Conservation (phyloP, 2,329 filamentous ascomycete species). For the Stylonectria norvegica region DNA sequence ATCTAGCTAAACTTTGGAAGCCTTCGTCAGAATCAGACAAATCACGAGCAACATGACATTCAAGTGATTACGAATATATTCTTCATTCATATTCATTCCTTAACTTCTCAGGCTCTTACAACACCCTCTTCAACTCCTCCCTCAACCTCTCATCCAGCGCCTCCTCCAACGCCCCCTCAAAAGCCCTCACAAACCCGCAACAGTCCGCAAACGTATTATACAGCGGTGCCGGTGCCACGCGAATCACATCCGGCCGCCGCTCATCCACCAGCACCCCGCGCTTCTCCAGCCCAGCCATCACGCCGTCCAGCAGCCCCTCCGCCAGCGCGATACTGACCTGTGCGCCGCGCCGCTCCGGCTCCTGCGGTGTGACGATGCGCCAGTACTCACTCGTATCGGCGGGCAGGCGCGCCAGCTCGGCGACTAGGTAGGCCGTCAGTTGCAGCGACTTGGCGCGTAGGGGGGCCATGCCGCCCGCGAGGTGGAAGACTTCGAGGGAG, state of each 20-base stretch:
- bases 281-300: conserved; percentile 60
- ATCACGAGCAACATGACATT: no score
- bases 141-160: conserved; percentile 14
- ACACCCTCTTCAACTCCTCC: conserved; percentile 13
- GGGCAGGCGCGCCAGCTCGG: conserved; percentile 45
- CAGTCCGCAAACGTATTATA: conserved; percentile 73
- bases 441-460: conserved; percentile 54
- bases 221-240: conserved; percentile 73
- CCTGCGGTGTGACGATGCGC: conserved; percentile 61
- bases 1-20: no score
- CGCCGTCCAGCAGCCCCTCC: conserved; percentile 61
- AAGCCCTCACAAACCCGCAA: conserved; percentile 30
- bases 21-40: no score
- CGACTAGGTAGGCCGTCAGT: conserved; percentile 70
- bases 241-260: conserved; percentile 73
- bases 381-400: conserved; percentile 37
- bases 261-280: conserved; percentile 74
- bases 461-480: conserved; percentile 55
- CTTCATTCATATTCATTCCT: no score
- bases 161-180: conserved; percentile 23
- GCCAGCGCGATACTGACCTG: conserved; percentile 70
- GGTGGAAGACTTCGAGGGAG: conserved; percentile 57
- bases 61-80: no score
- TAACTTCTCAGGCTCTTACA: no score
- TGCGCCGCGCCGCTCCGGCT: conserved; percentile 64